These are phyloP conservation scores for Saccharomycopsis fodiens DNA, from an alignment of 805 yeast genomes.

Conservation along the genomic window DNA sequence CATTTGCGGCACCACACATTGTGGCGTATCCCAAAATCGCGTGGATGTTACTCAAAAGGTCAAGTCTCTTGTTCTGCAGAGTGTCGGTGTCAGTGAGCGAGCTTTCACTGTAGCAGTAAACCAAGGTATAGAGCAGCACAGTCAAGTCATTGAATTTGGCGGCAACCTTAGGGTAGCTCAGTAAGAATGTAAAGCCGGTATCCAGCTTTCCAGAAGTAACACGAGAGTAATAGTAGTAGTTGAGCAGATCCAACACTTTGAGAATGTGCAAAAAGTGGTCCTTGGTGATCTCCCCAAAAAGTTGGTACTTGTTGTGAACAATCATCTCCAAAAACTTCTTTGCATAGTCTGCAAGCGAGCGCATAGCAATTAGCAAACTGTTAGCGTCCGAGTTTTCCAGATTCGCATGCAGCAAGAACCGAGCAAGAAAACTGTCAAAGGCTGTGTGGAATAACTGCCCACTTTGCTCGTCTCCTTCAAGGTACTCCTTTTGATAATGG, in stretches of 20 bases:
- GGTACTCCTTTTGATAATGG: slow-evolving; percentile 20
- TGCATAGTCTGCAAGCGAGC: slow-evolving; percentile 7
- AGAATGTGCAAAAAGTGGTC: background rate
- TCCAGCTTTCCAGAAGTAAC: background rate
- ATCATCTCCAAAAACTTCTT: slow-evolving; percentile 3
- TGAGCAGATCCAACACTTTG: background rate
- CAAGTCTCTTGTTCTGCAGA: slow-evolving; percentile 24
- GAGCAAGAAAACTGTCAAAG: slow-evolving; percentile 3
- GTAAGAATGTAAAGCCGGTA: background rate
- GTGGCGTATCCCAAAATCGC: slow-evolving; percentile 61
- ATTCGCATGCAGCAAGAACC: slow-evolving; percentile 2
- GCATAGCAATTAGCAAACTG: slow-evolving; percentile 4
- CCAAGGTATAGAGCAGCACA: background rate
- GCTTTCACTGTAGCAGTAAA: background rate
- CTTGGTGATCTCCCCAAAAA: background rate
- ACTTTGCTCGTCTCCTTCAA: background rate
- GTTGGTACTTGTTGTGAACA: slow-evolving; percentile 1
- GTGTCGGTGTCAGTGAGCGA: background rate
- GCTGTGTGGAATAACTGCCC: slow-evolving; percentile 3
- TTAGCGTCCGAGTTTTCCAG: background rate
- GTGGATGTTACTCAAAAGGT: slow-evolving; percentile 56
- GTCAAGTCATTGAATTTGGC: background rate
- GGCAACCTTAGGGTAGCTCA: background rate
- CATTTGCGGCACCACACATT: slow-evolving; percentile 60
- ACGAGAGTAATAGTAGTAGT: slow-evolving; percentile 8